Evolutionary conservation across 768 basidiomycete species (phyloP).

Genomic region (Suillus cothurnatus): DNA sequence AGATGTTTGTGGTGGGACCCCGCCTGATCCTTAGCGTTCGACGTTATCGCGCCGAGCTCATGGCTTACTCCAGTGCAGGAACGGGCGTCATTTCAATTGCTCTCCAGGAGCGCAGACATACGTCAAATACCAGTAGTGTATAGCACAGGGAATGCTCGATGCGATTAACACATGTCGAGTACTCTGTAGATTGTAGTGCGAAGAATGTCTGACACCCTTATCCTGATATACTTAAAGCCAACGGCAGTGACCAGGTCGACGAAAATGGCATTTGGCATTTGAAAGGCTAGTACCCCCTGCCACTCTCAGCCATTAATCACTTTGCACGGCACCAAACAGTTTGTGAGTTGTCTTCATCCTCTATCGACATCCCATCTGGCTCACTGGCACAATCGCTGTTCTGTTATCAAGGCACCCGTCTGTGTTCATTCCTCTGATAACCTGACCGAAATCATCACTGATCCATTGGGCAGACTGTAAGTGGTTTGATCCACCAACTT

Average conservation of each 20-base stretch:
- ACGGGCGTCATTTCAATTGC: background rate
- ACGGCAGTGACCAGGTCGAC: too few species aligned
- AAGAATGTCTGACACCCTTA: conserved; percentile 69
- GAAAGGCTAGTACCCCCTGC: too few species aligned
- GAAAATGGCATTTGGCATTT: too few species aligned
- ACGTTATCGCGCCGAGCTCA: background rate
- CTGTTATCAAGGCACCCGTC: background rate
- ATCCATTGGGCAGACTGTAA: background rate
- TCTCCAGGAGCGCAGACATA: background rate
- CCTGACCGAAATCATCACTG: background rate
- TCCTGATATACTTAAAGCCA: conserved; percentile 34
- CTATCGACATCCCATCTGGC: background rate
- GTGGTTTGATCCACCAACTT: background rate
- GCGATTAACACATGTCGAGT: background rate
- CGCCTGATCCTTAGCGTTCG: background rate
- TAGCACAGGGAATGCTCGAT: background rate
- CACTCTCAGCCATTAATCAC: too few species aligned
- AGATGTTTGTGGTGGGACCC: background rate
- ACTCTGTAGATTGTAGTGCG: conserved; percentile 24
- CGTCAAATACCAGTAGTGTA: background rate
- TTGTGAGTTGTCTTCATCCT: too few species aligned
- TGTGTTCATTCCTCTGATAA: background rate
- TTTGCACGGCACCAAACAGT: background rate
- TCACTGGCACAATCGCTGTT: background rate
- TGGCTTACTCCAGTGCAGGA: background rate